Evolutionary conservation across 257 asterid genomes (phyloP).

Genomic region (Solanum clarkiae): DNA sequence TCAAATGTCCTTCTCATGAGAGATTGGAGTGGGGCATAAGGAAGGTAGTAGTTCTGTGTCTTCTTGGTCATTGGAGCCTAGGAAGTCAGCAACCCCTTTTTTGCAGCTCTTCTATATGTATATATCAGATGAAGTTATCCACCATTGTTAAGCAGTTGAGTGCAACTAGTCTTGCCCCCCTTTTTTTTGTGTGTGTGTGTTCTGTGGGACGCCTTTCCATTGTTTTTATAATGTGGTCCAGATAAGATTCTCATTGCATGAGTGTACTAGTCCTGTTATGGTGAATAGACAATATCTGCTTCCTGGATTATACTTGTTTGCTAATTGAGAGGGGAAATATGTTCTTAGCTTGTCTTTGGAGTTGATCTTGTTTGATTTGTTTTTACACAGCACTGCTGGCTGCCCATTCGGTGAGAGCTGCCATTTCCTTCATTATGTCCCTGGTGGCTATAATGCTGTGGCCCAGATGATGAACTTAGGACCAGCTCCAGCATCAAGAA

Average conservation of each 20-base stretch:
- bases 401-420: slow-evolving; percentile 70
- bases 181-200: too few species aligned
- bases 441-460: slow-evolving; percentile 81
- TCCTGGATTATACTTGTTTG: not conserved
- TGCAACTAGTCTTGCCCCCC: too few species aligned
- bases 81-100: not conserved
- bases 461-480: slow-evolving; percentile 77
- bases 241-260: not conserved
- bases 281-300: not conserved
- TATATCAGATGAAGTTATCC: not conserved
- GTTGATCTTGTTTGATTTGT: not conserved
- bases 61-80: not conserved
- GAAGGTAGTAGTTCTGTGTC: not conserved
- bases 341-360: not conserved
- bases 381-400: slow-evolving; percentile 49
- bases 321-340: not conserved
- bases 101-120: not conserved
- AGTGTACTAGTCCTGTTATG: not conserved
- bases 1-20: not conserved
- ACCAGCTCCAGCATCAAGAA: slow-evolving; percentile 43
- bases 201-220: not conserved
- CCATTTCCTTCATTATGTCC: slow-evolving; percentile 83
- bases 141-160: not conserved
- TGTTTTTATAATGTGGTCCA: not conserved
- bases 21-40: not conserved